Percentiles rank a stretch among this genome's conserved stretches.
Evolutionary conservation across 495 filamentous ascomycete species (phyloP).

Genomic region (Annulohypoxylon nitens): DNA sequence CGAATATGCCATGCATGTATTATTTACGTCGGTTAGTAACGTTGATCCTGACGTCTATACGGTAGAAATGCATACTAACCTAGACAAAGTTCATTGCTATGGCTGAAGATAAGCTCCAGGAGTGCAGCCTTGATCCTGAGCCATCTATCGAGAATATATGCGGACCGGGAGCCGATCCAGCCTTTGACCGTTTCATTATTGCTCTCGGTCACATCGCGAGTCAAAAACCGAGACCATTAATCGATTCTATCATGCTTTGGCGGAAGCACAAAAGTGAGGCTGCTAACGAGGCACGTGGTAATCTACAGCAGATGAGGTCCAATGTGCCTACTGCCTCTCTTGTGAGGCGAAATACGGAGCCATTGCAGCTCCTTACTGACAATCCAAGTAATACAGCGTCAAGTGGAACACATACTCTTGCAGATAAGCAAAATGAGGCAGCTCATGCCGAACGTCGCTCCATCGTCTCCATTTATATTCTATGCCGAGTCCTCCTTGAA

Average conservation of each 20-base stretch:
- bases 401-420: constrained; percentile 52
- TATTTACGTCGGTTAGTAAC: constrained; percentile 85
- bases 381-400: constrained; percentile 39
- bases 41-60: neutral
- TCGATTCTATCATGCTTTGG: constrained; percentile 98
- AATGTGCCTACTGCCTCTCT: constrained; percentile 50
- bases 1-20: constrained; percentile 95
- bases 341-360: constrained; percentile 64
- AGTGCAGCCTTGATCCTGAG: constrained; percentile 82
- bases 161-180: constrained; percentile 86
- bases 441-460: constrained; percentile 86
- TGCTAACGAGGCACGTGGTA: constrained; percentile 69
- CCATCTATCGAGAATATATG: constrained; percentile 88
- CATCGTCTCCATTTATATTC: constrained; percentile 91
- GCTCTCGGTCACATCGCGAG: constrained; percentile 94
- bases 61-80: constrained; percentile 40
- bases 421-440: constrained; percentile 75
- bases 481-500: constrained; percentile 93
- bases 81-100: constrained; percentile 73
- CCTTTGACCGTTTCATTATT: constrained; percentile 95
- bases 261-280: constrained; percentile 93
- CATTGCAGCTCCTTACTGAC: constrained; percentile 53
- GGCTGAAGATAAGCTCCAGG: constrained; percentile 93
- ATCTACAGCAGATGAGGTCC: constrained; percentile 72
- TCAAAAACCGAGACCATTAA: constrained; percentile 93